Evolutionary conservation across 2,329 filamentous ascomycete species (phyloP).

Genomic region (Samsoniella hepiali): DNA sequence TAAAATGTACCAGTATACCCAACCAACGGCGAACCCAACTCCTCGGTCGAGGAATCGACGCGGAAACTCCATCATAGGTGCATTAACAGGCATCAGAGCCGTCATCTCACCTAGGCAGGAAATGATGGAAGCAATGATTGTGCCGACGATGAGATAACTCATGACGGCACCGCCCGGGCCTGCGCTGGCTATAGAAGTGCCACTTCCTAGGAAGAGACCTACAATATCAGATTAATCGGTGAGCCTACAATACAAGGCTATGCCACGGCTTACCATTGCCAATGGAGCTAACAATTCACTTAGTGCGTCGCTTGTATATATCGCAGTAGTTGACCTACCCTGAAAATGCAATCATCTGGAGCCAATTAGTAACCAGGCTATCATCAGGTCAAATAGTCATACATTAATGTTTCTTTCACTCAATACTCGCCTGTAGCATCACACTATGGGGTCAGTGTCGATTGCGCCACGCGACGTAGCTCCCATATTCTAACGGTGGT

Average conservation of each 20-base stretch:
- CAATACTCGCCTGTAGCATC: conserved; percentile 34
- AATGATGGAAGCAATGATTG: conserved; percentile 41
- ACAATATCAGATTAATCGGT: neutral
- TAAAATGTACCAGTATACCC: conserved; percentile 35
- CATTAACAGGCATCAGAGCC: conserved; percentile 38
- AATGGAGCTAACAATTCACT: conserved; percentile 24
- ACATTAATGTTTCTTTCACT: conserved; percentile 41
- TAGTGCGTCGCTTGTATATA: neutral
- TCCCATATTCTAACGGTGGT: neutral
- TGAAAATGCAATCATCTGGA: conserved; percentile 43
- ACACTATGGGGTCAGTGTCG: neutral
- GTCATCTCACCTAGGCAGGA: conserved; percentile 42
- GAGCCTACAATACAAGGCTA: too few species aligned
- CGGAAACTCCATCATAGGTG: conserved; percentile 38
- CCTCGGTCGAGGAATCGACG: conserved; percentile 35
- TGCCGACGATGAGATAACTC: conserved; percentile 41
- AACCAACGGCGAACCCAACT: conserved; percentile 38
- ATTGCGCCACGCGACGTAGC: neutral
- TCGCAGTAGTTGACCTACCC: conserved; percentile 29
- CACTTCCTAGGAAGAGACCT: conserved; percentile 40
- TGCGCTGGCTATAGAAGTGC: conserved; percentile 37
- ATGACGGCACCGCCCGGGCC: conserved; percentile 40
- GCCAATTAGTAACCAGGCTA: conserved; percentile 12
- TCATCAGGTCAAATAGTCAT: conserved; percentile 14
- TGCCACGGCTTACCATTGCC: conserved; percentile 34